Percentiles rank a stretch among this genome's conserved stretches.
Evolutionary conservation across 257 asterid species (phyloP).

Genomic region (Orobanche coerulescens): DNA sequence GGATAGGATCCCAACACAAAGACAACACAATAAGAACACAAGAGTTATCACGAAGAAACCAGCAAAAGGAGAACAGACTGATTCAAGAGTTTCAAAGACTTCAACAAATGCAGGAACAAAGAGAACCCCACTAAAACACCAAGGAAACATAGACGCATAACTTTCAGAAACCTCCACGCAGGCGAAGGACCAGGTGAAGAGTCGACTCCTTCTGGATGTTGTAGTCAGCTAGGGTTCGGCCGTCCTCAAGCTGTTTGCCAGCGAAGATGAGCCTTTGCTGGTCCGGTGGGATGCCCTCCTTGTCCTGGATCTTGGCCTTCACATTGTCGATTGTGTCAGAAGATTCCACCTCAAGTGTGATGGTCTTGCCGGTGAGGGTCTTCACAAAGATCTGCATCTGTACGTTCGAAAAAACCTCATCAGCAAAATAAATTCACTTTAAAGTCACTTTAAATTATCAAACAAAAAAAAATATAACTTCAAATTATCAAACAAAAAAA

Average conservation of each 20-base stretch:
- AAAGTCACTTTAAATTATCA: neutral
- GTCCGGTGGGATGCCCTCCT: slow-evolving; percentile 74
- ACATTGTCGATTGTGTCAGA: neutral
- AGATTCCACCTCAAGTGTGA: neutral
- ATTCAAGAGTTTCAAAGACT: too few species aligned
- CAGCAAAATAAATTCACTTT: neutral
- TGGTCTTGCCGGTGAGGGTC: neutral
- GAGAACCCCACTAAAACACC: too few species aligned
- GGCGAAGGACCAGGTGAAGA: slow-evolving; percentile 56
- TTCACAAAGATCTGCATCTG: neutral
- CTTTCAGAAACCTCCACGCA: slow-evolving; percentile 46
- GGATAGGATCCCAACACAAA: too few species aligned
- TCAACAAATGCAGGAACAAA: too few species aligned
- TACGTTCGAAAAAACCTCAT: neutral
- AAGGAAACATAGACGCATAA: too few species aligned
- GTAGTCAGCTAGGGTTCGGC: slow-evolving; percentile 58
- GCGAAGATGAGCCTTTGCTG: slow-evolving; percentile 43
- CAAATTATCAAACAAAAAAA: too few species aligned
- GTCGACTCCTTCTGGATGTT: slow-evolving; percentile 67
- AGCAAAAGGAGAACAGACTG: too few species aligned
- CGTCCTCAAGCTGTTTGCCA: slow-evolving; percentile 50
- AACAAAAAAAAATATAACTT: too few species aligned
- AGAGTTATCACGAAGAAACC: too few species aligned
- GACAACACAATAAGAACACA: too few species aligned
- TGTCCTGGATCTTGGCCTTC: slow-evolving; percentile 12